Base-by-base conservation (phyloP, 2,329 filamentous ascomycete species). In the Zasmidium citrigriseum region DNA sequence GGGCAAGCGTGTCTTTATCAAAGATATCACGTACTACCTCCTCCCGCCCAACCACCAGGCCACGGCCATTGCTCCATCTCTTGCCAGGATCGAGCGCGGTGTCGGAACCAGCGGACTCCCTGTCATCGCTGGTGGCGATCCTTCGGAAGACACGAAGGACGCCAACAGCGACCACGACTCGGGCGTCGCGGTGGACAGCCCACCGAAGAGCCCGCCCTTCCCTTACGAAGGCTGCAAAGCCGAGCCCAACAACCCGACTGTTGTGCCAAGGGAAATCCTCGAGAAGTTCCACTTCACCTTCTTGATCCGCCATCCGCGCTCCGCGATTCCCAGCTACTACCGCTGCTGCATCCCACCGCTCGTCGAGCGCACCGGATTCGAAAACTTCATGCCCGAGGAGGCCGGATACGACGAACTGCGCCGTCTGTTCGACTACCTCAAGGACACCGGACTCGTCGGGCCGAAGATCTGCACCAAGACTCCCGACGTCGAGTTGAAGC, bases 1-100 rank as follows among this genome's bases (percentile, higher is more conserved):
- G 90, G 89, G 87, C 69, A 96, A 96, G 80, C 90, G 93, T 67
- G 80, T 96, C 68, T 97, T 98, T 79, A 95, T 99, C 83, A 99
- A 99, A 77, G 95, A 98, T 75, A 99, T 98, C 79, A 88, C 90
- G 56, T 89, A 97, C 77, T 98, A 98, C 75, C 82, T 97, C 65
- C 82, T 96, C 64, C 89, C 92, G 4, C 90, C 91, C 2, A 80
- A 89, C 63, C 81, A 83, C 48, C 83, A 89, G 68, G 80, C 84
- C 14, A 84, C 90, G 52, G 81, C 80, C 50, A 86, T 95, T 60
- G 92, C 91, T 10, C 89, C 90, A 2, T 96, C 91, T n/a, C 82
- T 97, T 52, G 71, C 77, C 52, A 75, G 76, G 67, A 55, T 72
- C 65, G 83, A 84, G 70, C 82, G 83, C 46, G 84, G 84, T 48